Evolutionary conservation across 257 asterid species (phyloP).

Genomic region (Primulina eburnea): DNA sequence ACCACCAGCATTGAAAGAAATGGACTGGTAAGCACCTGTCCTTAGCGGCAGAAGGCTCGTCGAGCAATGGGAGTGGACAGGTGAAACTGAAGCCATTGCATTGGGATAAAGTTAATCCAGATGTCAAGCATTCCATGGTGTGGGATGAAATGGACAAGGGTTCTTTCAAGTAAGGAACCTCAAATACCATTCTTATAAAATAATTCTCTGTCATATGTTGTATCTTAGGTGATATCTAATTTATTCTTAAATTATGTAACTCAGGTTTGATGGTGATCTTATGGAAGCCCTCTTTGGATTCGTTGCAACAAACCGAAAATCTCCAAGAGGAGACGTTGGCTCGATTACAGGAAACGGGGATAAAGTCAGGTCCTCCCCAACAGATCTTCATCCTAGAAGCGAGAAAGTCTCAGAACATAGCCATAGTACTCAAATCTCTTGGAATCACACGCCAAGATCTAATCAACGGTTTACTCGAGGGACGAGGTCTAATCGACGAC

Average conservation of each 20-base stretch:
- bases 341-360: conserved; percentile 32
- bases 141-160: conserved; percentile 93
- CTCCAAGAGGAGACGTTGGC: conserved; percentile 44
- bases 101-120: conserved; percentile 90
- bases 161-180: conserved; percentile 72
- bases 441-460: conserved; percentile 57
- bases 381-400: conserved; percentile 80
- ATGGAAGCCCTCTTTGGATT: conserved; percentile 97
- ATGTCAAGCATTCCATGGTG: conserved; percentile 82
- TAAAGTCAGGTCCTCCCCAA: conserved; percentile 53
- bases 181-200: background rate
- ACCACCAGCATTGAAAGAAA: conserved; percentile 35
- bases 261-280: conserved; percentile 86
- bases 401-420: conserved; percentile 74
- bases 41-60: conserved; percentile 31
- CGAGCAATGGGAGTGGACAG: conserved; percentile 43
- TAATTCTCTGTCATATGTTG: background rate
- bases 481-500: conserved; percentile 59
- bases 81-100: conserved; percentile 81
- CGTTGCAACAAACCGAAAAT: conserved; percentile 74
- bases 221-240: conserved; percentile 1
- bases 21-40: conserved; percentile 29
- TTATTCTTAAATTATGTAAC: conserved; percentile 2
- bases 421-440: conserved; percentile 73
- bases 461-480: conserved; percentile 56